Conservation (phyloP, 768 basidiomycete genomes). For the Termitomyces sp. region DNA sequence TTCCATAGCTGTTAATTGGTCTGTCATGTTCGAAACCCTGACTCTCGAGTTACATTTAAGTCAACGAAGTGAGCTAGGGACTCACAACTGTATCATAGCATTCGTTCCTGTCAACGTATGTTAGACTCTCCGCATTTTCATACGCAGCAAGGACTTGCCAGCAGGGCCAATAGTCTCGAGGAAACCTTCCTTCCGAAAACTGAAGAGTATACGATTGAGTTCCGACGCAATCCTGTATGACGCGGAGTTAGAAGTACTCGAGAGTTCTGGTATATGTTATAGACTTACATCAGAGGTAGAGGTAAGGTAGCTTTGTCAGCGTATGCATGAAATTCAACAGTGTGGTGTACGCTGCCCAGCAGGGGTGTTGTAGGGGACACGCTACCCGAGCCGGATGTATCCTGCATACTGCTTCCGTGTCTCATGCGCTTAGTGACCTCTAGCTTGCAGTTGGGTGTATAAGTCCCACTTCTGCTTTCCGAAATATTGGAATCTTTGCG, state of each 20-base stretch:
- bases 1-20: conserved; percentile 84
- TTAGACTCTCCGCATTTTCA: not conserved
- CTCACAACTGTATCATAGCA: conserved; percentile 65
- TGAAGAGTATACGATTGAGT: conserved; percentile 61
- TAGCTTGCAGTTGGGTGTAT: conserved; percentile 28
- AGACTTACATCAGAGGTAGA: conserved; percentile 69
- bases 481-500: conserved; percentile 20
- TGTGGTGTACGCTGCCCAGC: conserved; percentile 47
- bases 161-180: conserved; percentile 90
- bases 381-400: conserved; percentile 31
- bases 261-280: not conserved
- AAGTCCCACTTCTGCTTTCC: conserved; percentile 29
- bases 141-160: conserved; percentile 33
- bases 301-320: conserved; percentile 64
- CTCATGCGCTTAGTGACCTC: conserved; percentile 67
- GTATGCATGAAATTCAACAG: conserved; percentile 56
- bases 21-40: conserved; percentile 77
- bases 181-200: conserved; percentile 74
- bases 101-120: conserved; percentile 51
- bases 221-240: conserved; percentile 72
- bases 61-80: not conserved
- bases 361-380: conserved; percentile 50
- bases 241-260: not conserved
- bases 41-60: conserved; percentile 4
- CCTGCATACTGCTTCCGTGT: conserved; percentile 66